A percentile compares a stretch with the other conserved stretches of the same genome.
These are phyloP conservation scores for Oleoguttula mirabilis DNA, from an alignment of 495 filamentous ascomycete genomes.

Conservation along the genomic window DNA sequence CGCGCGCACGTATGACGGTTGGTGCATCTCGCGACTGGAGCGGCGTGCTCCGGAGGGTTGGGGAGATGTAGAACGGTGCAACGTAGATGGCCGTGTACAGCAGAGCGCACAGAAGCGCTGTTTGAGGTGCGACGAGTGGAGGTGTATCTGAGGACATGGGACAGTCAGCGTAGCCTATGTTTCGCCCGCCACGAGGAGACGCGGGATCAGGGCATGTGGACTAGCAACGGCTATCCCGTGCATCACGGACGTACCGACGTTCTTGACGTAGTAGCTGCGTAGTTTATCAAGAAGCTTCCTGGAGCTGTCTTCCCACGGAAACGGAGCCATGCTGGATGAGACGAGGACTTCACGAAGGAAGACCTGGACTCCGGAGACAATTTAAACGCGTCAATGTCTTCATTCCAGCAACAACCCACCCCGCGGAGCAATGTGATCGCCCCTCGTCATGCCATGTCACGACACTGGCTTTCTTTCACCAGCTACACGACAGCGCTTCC, in stretches of 20 bases:
- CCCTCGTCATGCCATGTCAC: no score
- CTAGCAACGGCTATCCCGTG: no score
- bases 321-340: constrained; percentile 11
- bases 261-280: constrained; percentile 8
- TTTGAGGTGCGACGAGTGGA: constrained; percentile 3
- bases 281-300: constrained; percentile 6
- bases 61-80: constrained; percentile 76
- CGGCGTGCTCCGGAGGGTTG: constrained; percentile 66
- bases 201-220: no score
- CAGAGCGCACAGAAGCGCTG: constrained; percentile 32
- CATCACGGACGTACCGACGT: constrained; percentile 5
- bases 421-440: no score
- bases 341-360: no score
- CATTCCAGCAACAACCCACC: no score
- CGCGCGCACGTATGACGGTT: constrained; percentile 76
- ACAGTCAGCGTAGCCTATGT: no score
- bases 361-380: no score
- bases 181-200: no score
- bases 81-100: constrained; percentile 78
- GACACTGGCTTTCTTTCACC: no score
- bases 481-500: no score
- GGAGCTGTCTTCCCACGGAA: constrained; percentile 2
- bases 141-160: not conserved
- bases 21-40: constrained; percentile 77
- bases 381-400: no score